Conservation (phyloP, 495 filamentous ascomycete species). For the Tricharina praecox region DNA sequence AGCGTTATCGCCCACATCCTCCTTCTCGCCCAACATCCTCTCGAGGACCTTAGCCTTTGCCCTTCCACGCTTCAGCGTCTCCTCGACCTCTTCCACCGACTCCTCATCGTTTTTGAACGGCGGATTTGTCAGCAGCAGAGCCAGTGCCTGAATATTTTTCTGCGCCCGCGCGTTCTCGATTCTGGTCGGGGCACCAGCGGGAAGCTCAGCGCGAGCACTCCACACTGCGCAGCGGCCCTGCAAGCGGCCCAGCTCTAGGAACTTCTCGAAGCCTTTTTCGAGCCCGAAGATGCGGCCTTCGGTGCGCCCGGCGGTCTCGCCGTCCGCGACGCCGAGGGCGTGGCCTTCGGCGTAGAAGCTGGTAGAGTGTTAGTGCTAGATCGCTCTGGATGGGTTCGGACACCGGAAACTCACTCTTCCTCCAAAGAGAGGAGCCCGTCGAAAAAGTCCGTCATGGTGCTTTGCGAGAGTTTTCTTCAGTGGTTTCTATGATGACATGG, state of each 20-base stretch:
- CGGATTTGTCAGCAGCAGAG: slow-evolving; percentile 21
- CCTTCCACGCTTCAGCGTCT: slow-evolving; percentile 23
- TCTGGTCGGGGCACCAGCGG: not conserved
- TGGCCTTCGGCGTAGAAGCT: slow-evolving; percentile 74
- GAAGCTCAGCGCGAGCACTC: slow-evolving; percentile 41
- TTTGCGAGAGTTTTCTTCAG: no score
- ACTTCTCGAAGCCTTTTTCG: slow-evolving; percentile 88
- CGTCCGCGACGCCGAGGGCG: slow-evolving; percentile 55
- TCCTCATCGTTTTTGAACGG: slow-evolving; percentile 26
- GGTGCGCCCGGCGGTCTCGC: slow-evolving; percentile 56
- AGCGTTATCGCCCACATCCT: slow-evolving; percentile 2
- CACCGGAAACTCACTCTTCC: slow-evolving; percentile 16
- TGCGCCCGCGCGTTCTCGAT: slow-evolving; percentile 21
- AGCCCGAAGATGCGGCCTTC: slow-evolving; percentile 84
- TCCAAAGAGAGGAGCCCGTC: slow-evolving; percentile 22
- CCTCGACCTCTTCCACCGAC: slow-evolving; percentile 24
- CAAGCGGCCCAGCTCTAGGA: slow-evolving; percentile 56
- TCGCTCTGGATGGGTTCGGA: not conserved
- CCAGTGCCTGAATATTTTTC: slow-evolving; percentile 22
- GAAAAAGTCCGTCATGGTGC: slow-evolving; percentile 16
- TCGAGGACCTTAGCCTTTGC: slow-evolving; percentile 21
- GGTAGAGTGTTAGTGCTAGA: slow-evolving; percentile 8
- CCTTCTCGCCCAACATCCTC: slow-evolving; percentile 26
- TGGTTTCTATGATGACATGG: no score
- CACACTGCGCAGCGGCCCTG: slow-evolving; percentile 72